These are phyloP conservation scores for Alternaria sp. DNA, from an alignment of 2,329 filamentous ascomycete genomes.

Conservation along the genomic window DNA sequence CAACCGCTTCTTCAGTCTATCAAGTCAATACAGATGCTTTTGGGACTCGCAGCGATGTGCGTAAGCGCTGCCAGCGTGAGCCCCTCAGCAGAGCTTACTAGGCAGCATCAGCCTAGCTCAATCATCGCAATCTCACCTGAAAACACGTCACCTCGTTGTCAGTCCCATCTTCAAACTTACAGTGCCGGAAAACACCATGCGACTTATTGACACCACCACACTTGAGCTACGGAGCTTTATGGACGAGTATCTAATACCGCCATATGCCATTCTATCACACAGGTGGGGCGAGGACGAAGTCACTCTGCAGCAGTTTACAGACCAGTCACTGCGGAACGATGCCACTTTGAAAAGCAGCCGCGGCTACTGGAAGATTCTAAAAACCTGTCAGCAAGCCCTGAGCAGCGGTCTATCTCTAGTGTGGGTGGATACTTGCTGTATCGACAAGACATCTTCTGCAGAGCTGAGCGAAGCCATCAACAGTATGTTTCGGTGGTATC, in stretches of 20 bases:
- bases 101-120: not conserved
- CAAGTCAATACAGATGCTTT: not conserved
- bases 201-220: constrained; percentile 15
- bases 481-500: constrained; percentile 4
- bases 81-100: not conserved
- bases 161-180: not conserved
- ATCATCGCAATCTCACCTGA: not conserved
- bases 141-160: not conserved
- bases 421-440: constrained; percentile 24
- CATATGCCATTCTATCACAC: constrained; percentile 28
- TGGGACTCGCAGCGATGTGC: not conserved
- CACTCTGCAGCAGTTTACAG: constrained; percentile 16
- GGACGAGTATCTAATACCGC: constrained; percentile 11
- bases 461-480: constrained; percentile 10
- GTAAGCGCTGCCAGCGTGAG: not conserved
- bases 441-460: constrained; percentile 7
- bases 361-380: constrained; percentile 9
- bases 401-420: constrained; percentile 4
- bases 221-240: constrained; percentile 13
- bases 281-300: constrained; percentile 22
- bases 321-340: not conserved
- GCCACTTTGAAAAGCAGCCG: not conserved
- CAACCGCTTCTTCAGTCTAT: not conserved
- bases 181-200: not conserved
- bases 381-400: constrained; percentile 11